phyloP scores from a whole-genome alignment of 139 green algal species.

The Diplosphaera chodatii region DNA sequence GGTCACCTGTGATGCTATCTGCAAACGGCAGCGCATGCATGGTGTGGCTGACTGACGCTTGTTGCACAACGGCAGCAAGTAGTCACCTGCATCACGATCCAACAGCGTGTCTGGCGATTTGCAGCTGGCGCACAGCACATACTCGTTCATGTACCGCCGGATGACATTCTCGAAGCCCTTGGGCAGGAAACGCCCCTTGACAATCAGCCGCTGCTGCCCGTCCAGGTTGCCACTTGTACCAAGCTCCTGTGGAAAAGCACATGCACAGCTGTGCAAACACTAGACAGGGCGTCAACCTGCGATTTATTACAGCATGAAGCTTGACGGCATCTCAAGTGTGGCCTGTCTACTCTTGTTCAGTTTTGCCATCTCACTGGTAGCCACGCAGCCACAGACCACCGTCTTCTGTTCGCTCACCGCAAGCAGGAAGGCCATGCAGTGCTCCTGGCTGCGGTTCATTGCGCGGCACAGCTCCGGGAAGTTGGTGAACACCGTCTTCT shows the following conservation, averaged over 20 bases:
- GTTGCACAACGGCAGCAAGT: too few relatives aligned
- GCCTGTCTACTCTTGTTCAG: too few relatives aligned
- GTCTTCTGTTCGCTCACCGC: too few relatives aligned
- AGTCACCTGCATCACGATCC: constrained; percentile 67
- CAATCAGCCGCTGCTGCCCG: constrained; percentile 88
- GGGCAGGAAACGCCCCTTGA: constrained; percentile 96
- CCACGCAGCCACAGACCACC: too few relatives aligned
- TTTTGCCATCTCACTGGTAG: too few relatives aligned
- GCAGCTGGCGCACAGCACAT: constrained; percentile 96
- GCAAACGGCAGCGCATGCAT: too few relatives aligned
- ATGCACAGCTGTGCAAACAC: too few relatives aligned
- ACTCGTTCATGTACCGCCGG: constrained; percentile 96
- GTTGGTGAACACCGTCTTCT: constrained; percentile 99
- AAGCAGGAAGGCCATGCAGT: background rate
- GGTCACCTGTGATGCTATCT: too few relatives aligned
- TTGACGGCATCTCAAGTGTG: too few relatives aligned
- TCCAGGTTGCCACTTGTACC: constrained; percentile 85
- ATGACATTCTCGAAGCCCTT: constrained; percentile 98
- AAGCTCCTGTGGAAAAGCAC: constrained; percentile 72
- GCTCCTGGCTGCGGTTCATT: constrained; percentile 62
- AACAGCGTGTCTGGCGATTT: constrained; percentile 94
- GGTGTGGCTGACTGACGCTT: too few relatives aligned
- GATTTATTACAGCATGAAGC: too few relatives aligned
- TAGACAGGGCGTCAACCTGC: too few relatives aligned
- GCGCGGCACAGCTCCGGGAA: constrained; percentile 97